A percentile compares a stretch with the other conserved stretches of the same genome.
These are phyloP conservation scores for Fraxinus ornus DNA, from an alignment of 305 asterid genomes.

Conservation along the genomic window DNA sequence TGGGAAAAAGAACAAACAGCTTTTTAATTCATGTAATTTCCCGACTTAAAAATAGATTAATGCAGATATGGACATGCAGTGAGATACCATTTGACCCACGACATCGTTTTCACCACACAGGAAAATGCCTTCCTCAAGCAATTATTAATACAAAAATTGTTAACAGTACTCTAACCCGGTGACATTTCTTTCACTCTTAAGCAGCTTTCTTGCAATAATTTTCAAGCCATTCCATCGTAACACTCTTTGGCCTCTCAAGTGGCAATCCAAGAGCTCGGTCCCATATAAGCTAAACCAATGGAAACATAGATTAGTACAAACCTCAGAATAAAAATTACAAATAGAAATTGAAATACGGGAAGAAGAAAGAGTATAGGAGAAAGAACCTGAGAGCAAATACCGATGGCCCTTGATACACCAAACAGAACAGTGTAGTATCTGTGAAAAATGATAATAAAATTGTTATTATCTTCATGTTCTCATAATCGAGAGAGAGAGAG, in stretches of 20 bases:
- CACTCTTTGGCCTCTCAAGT: conserved; percentile 88
- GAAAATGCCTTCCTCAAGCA: background rate
- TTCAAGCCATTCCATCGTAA: conserved; percentile 89
- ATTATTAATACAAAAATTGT: background rate
- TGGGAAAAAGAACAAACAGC: background rate
- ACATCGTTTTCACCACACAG: background rate
- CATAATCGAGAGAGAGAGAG: background rate
- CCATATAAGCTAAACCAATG: conserved; percentile 48
- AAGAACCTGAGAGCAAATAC: conserved; percentile 51
- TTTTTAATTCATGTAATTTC: background rate
- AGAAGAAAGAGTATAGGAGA: background rate
- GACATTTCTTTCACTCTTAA: conserved; percentile 6
- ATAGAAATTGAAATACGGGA: background rate
- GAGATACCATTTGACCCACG: background rate
- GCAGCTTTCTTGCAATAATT: conserved; percentile 45
- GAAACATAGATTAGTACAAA: background rate
- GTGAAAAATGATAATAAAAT: background rate
- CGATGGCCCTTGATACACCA: conserved; percentile 51
- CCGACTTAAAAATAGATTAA: background rate
- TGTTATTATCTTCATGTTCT: background rate
- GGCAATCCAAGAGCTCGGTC: conserved; percentile 92
- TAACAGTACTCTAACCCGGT: background rate
- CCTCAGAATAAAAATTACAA: background rate
- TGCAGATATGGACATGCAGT: background rate
- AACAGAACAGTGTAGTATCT: conserved; percentile 49